Evolutionary conservation across 2,329 filamentous ascomycete species (phyloP).

Genomic region (Teratosphaeriaceae sp.): DNA sequence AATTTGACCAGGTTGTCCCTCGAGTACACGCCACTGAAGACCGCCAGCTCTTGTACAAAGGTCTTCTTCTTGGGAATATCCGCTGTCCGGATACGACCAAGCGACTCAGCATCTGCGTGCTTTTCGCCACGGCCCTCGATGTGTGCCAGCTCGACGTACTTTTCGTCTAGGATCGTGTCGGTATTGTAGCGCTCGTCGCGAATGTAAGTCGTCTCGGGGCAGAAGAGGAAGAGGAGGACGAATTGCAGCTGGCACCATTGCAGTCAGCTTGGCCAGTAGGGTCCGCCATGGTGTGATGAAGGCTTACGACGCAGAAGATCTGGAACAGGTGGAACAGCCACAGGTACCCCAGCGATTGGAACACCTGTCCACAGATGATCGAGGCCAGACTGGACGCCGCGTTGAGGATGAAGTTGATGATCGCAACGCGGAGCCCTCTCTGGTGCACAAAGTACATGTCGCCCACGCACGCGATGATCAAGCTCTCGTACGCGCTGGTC

Average conservation of each 20-base stretch:
- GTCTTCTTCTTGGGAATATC: conserved; percentile 14
- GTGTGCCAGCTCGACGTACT: conserved; percentile 12
- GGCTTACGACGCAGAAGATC: conserved; percentile 15
- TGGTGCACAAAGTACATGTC: conserved; percentile 23
- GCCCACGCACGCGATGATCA: conserved; percentile 17
- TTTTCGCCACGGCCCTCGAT: conserved; percentile 5
- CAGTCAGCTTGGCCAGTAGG: background rate
- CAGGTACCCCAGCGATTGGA: conserved; percentile 12
- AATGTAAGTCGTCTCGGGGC: conserved; percentile 24
- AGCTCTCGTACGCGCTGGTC: conserved; percentile 15
- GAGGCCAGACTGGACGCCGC: conserved; percentile 19
- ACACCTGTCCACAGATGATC: conserved; percentile 19
- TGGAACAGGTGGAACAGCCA: conserved; percentile 25
- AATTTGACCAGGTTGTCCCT: conserved; percentile 16
- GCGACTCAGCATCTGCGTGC: background rate
- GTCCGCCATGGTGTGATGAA: background rate
- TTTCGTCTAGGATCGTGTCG: conserved; percentile 13
- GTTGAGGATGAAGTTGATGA: conserved; percentile 23
- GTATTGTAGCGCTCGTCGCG: conserved; percentile 16
- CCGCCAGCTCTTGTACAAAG: conserved; percentile 14
- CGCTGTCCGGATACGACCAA: background rate
- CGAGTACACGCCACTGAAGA: conserved; percentile 12
- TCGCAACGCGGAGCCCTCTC: conserved; percentile 15
- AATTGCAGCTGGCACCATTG: conserved; percentile 12
- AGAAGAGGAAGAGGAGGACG: conserved; percentile 24